phyloP scores from a whole-genome alignment of 1,284 basidiomycete genomes.

The Boletellus sp. region DNA sequence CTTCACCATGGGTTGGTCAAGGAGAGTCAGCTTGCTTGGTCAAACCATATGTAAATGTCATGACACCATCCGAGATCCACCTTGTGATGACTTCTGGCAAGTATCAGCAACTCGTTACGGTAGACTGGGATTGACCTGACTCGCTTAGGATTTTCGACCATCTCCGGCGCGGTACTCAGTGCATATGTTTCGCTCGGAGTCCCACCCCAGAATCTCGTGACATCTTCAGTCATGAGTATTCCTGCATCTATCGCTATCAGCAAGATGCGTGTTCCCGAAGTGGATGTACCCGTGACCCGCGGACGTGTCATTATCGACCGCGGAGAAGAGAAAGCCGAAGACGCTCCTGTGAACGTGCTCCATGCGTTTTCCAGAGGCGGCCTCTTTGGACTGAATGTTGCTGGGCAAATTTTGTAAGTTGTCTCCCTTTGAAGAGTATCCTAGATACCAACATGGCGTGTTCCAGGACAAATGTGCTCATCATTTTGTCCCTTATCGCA shows the following conservation, averaged over 20 bases:
- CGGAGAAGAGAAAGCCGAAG: conserved; percentile 54
- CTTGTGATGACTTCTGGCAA: conserved; percentile 84
- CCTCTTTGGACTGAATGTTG: conserved; percentile 80
- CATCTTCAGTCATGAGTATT: conserved; percentile 92
- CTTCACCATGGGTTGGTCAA: conserved; percentile 89
- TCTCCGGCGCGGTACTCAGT: conserved; percentile 83
- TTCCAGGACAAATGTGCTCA: conserved; percentile 70
- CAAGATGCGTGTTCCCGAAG: conserved; percentile 82
- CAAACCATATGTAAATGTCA: conserved; percentile 80
- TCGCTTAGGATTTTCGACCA: conserved; percentile 72
- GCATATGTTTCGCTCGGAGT: conserved; percentile 86
- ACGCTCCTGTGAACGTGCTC: conserved; percentile 67
- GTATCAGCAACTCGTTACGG: conserved; percentile 8
- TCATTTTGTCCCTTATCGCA: conserved; percentile 77
- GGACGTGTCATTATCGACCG: conserved; percentile 78
- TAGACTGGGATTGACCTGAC: conserved; percentile 3
- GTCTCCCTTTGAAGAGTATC: conserved; percentile 6
- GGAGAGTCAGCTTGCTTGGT: conserved; percentile 85
- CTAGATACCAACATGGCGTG: neutral
- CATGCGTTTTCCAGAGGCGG: conserved; percentile 90
- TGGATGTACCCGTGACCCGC: conserved; percentile 81
- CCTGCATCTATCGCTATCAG: conserved; percentile 90
- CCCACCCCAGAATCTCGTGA: conserved; percentile 78
- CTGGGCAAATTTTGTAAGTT: conserved; percentile 76
- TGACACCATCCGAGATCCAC: conserved; percentile 89